Conservation (phyloP, 331 rosid species). For the Quercus lobata region DNA sequence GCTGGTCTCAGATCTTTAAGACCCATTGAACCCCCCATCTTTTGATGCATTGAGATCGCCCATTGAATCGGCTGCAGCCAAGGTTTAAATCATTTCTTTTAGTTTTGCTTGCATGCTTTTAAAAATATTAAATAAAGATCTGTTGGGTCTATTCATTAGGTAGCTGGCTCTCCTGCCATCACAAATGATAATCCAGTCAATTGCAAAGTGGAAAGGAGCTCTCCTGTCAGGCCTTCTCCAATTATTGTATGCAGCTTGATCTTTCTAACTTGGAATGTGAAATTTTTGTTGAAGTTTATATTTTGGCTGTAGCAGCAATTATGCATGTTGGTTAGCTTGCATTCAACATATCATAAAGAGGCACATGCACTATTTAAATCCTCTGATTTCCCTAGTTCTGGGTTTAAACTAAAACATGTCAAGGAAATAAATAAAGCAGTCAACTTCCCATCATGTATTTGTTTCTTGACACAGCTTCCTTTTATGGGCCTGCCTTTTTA, state of each 20-base stretch:
- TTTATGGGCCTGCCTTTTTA: constrained; percentile 7
- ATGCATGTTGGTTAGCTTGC: too few relatives aligned
- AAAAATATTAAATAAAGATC: constrained; percentile 2
- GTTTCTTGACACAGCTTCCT: background rate
- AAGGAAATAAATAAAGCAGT: too few relatives aligned
- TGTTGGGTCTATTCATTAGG: constrained; percentile 30
- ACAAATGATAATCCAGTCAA: constrained; percentile 52
- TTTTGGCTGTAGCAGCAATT: too few relatives aligned
- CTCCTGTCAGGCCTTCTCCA: too few relatives aligned
- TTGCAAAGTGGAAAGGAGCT: constrained; percentile 41
- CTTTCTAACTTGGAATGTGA: too few relatives aligned
- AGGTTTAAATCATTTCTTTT: constrained; percentile 14
- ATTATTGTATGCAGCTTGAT: too few relatives aligned
- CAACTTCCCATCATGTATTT: background rate
- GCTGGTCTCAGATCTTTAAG: constrained; percentile 56
- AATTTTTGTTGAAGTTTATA: too few relatives aligned
- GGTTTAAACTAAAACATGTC: background rate
- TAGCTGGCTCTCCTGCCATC: constrained; percentile 52
- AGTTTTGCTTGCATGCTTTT: constrained; percentile 11
- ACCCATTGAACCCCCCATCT: constrained; percentile 41
- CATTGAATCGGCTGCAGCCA: constrained; percentile 22
- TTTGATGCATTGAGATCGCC: constrained; percentile 73
- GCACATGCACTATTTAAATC: too few relatives aligned
- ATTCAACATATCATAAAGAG: too few relatives aligned
- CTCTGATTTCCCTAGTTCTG: too few relatives aligned